Conservation (phyloP, 1,139 yeast species). For the Keqinozyma sinolaborantium region DNA sequence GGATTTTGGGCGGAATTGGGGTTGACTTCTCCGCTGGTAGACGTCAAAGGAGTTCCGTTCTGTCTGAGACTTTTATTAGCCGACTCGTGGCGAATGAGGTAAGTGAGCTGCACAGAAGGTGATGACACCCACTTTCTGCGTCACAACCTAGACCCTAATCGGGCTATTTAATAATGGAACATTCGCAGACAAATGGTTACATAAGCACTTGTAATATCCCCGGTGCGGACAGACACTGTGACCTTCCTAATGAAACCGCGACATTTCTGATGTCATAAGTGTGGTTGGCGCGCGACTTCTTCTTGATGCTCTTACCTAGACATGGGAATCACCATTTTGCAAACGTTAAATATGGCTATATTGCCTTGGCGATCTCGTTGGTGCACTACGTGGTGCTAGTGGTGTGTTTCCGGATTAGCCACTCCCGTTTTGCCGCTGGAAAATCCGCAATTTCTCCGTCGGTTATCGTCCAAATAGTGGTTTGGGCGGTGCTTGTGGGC, state of each 20-base stretch:
- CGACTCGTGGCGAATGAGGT: background rate
- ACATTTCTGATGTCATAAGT: no score
- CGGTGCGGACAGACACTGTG: no score
- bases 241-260: no score
- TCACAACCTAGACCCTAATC: no score
- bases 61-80: constrained; percentile 1
- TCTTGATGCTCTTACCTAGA: constrained; percentile 11
- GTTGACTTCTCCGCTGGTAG: no score
- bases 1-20: no score
- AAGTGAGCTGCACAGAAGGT: no score
- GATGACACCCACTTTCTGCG: no score
- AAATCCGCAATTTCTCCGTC: constrained; percentile 1
- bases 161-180: no score
- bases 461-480: constrained; percentile 9
- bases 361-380: constrained; percentile 32
- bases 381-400: constrained; percentile 18
- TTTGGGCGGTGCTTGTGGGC: constrained; percentile 30
- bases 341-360: constrained; percentile 49
- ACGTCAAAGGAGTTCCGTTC: constrained; percentile 1
- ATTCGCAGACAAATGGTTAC: no score
- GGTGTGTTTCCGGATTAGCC: constrained; percentile 1
- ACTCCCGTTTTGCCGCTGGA: constrained; percentile 1
- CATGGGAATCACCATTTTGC: constrained; percentile 31
- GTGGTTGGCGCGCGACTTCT: background rate
- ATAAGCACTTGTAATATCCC: no score